Percentiles rank a stretch among this genome's conserved stretches.
Evolutionary conservation across 345 rosid genomes (phyloP).

Genomic region (Syzygium aromaticum): DNA sequence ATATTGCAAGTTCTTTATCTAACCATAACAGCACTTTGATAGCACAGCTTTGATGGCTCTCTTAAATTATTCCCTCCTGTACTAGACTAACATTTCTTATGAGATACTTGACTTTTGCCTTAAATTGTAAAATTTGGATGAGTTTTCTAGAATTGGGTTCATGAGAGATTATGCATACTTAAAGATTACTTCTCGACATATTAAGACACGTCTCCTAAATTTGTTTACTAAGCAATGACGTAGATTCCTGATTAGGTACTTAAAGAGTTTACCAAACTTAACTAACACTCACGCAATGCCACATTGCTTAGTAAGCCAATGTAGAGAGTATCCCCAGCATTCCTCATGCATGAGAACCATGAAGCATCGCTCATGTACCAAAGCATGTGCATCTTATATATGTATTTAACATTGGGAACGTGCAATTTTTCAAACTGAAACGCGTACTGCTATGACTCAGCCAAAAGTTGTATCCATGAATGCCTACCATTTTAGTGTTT

Average conservation of each 20-base stretch:
- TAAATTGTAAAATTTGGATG: not conserved
- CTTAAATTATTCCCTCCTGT: not conserved
- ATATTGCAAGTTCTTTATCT: not conserved
- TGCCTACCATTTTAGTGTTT: not conserved
- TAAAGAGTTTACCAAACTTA: not conserved
- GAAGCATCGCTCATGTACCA: not conserved
- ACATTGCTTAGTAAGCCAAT: not conserved
- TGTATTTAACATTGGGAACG: not conserved
- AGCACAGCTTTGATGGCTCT: not conserved
- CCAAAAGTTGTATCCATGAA: not conserved
- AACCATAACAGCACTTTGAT: not conserved
- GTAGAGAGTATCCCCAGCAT: not conserved
- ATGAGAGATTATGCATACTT: not conserved
- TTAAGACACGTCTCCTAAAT: not conserved
- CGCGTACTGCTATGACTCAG: not conserved
- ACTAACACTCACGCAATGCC: not conserved
- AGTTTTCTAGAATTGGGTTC: not conserved
- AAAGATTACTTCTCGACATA: not conserved
- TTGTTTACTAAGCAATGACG: not conserved
- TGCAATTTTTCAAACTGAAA: not conserved
- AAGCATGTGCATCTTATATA: not conserved
- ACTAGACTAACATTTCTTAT: not conserved
- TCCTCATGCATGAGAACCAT: not conserved
- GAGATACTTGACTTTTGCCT: not conserved
- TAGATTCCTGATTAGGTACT: not conserved